Conservation (phyloP, 192 early-diverging fungal genomes). For the Chytriomyces confervae region DNA sequence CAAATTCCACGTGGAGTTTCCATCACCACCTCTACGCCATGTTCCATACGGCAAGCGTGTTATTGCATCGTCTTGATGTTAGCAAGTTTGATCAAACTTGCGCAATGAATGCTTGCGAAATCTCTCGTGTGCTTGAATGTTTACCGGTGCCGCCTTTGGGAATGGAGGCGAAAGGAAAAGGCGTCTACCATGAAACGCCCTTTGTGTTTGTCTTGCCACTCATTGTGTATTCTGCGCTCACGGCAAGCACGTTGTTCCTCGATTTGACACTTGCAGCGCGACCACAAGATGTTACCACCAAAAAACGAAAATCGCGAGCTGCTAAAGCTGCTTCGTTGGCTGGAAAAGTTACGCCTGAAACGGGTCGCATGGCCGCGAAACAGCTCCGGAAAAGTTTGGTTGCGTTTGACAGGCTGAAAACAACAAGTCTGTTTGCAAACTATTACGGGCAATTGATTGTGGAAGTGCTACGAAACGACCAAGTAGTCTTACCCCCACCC, state of each 20-base stretch:
- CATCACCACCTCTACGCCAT: constrained; percentile 53
- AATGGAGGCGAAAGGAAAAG: constrained; percentile 14
- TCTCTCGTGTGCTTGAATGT: constrained; percentile 41
- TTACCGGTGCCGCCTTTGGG: constrained; percentile 19
- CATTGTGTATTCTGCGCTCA: constrained; percentile 52
- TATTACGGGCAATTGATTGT: constrained; percentile 54
- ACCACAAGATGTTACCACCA: constrained; percentile 11
- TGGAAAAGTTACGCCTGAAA: constrained; percentile 21
- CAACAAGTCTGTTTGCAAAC: constrained; percentile 46
- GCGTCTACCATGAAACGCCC: background rate
- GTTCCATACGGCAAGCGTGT: constrained; percentile 52
- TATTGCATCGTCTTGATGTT: constrained; percentile 47
- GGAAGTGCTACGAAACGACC: constrained; percentile 44
- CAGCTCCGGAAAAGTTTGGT: constrained; percentile 46
- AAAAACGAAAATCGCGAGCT: constrained; percentile 31
- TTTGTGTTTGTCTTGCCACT: constrained; percentile 57
- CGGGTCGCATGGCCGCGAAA: constrained; percentile 4
- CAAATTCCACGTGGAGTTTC: constrained; percentile 43
- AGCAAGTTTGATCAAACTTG: constrained; percentile 42
- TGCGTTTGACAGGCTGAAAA: constrained; percentile 50
- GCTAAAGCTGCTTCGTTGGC: constrained; percentile 2
- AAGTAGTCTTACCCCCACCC: constrained; percentile 18
- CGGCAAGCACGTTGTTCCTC: constrained; percentile 50
- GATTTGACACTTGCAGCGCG: constrained; percentile 43
- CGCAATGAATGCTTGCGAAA: constrained; percentile 37